phyloP scores from a whole-genome alignment of 2,329 filamentous ascomycete species.

The Verticillium dahliae region DNA sequence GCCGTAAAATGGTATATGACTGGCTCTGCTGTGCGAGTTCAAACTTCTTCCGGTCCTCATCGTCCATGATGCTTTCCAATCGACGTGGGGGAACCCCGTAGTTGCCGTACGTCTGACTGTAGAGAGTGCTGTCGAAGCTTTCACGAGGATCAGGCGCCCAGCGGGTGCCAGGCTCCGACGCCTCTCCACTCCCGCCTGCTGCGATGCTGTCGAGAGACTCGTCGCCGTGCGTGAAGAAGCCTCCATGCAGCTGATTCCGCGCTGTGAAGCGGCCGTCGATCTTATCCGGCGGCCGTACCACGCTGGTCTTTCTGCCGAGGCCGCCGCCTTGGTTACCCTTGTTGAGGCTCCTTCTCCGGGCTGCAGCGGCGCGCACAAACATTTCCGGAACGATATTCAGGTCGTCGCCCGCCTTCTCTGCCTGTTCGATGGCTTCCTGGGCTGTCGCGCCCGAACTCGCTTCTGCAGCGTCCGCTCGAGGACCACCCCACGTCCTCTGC shows the following conservation, averaged over 20 bases:
- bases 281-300: slow-evolving; percentile 64
- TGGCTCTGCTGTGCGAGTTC: slow-evolving; percentile 58
- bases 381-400: slow-evolving; percentile 85
- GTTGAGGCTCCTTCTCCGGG: slow-evolving; percentile 30
- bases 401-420: slow-evolving; percentile 74
- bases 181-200: slow-evolving; percentile 18
- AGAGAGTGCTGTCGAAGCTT: slow-evolving; percentile 62
- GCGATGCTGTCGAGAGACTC: slow-evolving; percentile 7
- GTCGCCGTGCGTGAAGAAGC: slow-evolving; percentile 56
- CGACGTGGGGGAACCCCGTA: slow-evolving; percentile 61
- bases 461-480: slow-evolving; percentile 78
- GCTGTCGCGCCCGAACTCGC: slow-evolving; percentile 72
- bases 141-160: slow-evolving; percentile 41
- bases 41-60: slow-evolving; percentile 70
- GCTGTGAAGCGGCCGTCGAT: slow-evolving; percentile 75
- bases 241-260: slow-evolving; percentile 59
- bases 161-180: background rate
- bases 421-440: slow-evolving; percentile 76
- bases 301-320: slow-evolving; percentile 44
- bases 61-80: slow-evolving; percentile 71
- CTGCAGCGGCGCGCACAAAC: slow-evolving; percentile 58
- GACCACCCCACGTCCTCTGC: slow-evolving; percentile 92
- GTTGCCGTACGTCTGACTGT: slow-evolving; percentile 47
- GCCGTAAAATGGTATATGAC: slow-evolving; percentile 11
- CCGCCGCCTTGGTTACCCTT: slow-evolving; percentile 19